These are phyloP conservation scores for Urochloa ruziziensis DNA, from an alignment of 176 grass and related monocot genomes.

Conservation along the genomic window DNA sequence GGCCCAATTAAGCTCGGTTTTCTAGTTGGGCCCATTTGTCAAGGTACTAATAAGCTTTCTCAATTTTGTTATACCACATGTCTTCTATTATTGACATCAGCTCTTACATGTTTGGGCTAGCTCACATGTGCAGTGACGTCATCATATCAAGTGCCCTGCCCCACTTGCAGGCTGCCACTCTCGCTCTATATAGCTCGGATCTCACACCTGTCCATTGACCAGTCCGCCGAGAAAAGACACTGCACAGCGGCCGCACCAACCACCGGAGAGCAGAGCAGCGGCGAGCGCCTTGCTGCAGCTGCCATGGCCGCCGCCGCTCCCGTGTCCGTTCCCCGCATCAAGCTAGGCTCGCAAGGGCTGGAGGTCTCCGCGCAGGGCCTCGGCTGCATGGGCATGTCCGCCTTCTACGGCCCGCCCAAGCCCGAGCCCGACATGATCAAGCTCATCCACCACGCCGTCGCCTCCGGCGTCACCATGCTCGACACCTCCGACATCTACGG, in stretches of 20 bases:
- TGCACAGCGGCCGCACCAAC: background rate
- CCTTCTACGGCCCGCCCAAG: slow-evolving; percentile 63
- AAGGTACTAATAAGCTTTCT: no score
- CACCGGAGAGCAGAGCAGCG: background rate
- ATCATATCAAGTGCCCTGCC: background rate
- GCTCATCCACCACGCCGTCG: slow-evolving; percentile 72
- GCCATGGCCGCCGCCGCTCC: slow-evolving; percentile 11
- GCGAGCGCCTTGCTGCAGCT: background rate
- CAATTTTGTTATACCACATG: no score
- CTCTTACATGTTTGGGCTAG: background rate
- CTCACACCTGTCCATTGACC: background rate
- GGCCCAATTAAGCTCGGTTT: no score
- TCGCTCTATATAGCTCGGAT: background rate
- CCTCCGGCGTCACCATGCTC: slow-evolving; percentile 66
- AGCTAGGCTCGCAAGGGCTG: slow-evolving; percentile 75
- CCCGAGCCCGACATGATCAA: slow-evolving; percentile 66
- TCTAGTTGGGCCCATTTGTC: no score
- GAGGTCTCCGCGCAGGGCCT: slow-evolving; percentile 75
- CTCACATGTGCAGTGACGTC: background rate
- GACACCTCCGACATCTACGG: slow-evolving; percentile 85
- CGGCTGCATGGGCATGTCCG: slow-evolving; percentile 87
- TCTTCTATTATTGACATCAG: background rate
- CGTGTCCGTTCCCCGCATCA: slow-evolving; percentile 40
- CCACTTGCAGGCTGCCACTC: background rate
- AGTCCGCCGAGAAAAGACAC: background rate